Evolutionary conservation across 805 yeast species (phyloP).

Genomic region (Yarrowia bubula): DNA sequence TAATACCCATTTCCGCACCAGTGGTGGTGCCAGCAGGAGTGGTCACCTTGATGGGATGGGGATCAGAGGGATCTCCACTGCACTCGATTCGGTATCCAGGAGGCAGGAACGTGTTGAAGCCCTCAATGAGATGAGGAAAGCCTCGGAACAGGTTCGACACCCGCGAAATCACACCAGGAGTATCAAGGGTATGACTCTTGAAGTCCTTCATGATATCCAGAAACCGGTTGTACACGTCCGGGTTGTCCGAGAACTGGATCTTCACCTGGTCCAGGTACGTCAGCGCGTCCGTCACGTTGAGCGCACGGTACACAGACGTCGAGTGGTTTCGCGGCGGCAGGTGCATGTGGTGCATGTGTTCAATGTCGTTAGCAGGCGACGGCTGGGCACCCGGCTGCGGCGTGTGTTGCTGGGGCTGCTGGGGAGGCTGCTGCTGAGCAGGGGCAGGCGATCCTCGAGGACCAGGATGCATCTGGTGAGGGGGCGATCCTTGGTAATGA

Average conservation of each 20-base stretch:
- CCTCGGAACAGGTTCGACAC: constrained; percentile 90
- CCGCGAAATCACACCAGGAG: constrained; percentile 97
- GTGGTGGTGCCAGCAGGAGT: constrained; percentile 86
- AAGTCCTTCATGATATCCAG: constrained; percentile 98
- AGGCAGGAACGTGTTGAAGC: constrained; percentile 95
- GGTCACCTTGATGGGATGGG: constrained; percentile 87
- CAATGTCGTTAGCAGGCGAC: constrained; percentile 2
- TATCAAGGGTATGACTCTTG: constrained; percentile 85
- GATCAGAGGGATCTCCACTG: constrained; percentile 82
- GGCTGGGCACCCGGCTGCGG: constrained; percentile 6
- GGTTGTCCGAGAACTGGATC: constrained; percentile 83
- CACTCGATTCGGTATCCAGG: constrained; percentile 94
- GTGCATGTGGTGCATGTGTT: constrained; percentile 24
- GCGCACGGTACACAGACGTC: constrained; percentile 50
- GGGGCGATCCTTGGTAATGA: constrained; percentile 26
- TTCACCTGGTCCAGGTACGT: constrained; percentile 95
- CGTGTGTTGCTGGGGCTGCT: constrained; percentile 6
- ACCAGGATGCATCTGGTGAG: constrained; percentile 18
- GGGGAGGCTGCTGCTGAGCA: background rate
- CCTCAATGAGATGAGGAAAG: constrained; percentile 88
- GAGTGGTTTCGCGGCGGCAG: constrained; percentile 30
- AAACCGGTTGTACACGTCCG: constrained; percentile 94
- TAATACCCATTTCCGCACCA: constrained; percentile 43
- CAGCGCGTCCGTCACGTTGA: constrained; percentile 94
- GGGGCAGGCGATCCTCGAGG: constrained; percentile 28